Percentiles rank a stretch among this genome's conserved stretches.
Evolutionary conservation across 345 rosid species (phyloP).

Genomic region (Eucalyptus cladocalyx): DNA sequence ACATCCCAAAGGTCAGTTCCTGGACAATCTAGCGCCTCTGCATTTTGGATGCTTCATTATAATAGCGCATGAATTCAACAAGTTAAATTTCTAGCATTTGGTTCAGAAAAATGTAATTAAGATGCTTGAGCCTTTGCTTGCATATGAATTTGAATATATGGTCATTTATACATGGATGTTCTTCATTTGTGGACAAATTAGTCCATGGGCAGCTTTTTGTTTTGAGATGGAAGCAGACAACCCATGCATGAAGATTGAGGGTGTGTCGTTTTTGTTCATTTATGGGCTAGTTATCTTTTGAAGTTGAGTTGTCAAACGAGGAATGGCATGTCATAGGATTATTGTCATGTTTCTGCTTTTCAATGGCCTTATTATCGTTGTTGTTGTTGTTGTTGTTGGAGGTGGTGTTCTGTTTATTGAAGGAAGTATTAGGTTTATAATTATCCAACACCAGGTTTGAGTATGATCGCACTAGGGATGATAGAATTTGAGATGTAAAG

Average conservation of each 20-base stretch:
- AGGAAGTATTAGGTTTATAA: not conserved
- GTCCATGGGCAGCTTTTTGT: not conserved
- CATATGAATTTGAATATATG: not conserved
- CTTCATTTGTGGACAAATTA: not conserved
- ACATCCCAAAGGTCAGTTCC: conserved; percentile 37
- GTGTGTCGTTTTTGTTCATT: not conserved
- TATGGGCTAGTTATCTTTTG: not conserved
- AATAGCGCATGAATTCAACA: not conserved
- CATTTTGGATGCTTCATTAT: not conserved
- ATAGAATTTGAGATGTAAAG: not conserved
- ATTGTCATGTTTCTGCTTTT: not conserved
- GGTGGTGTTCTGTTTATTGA: not conserved
- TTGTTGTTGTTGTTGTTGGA: not conserved
- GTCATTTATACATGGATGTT: not conserved
- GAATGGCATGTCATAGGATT: not conserved
- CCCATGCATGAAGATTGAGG: not conserved
- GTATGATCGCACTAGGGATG: not conserved
- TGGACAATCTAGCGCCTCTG: not conserved
- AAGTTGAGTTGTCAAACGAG: not conserved
- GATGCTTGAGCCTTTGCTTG: not conserved
- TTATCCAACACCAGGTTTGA: not conserved
- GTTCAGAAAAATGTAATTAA: not conserved
- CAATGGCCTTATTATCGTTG: not conserved
- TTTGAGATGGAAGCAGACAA: not conserved
- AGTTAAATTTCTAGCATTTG: not conserved